Evolutionary conservation across 1,284 basidiomycete species (phyloP), one percentile per base, ranked within the genome.

Genomic region (Sporisorium graminicola): DNA sequence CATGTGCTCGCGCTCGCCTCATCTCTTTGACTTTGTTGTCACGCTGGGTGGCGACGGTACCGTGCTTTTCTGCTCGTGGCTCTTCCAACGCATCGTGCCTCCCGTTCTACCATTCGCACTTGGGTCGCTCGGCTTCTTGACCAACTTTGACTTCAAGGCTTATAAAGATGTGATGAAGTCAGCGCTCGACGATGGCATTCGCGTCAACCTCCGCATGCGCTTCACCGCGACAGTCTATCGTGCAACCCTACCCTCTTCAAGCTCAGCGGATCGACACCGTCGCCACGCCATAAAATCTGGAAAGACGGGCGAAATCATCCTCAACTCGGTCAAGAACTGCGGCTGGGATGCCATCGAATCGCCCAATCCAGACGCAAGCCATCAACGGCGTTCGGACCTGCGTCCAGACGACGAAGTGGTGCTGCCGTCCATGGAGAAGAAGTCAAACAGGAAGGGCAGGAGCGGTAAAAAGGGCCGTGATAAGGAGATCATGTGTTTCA

Each of bases 61-160:
- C 0, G 96, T 99, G 1, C 90, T 99, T 22, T 99, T 98, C 88
- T 98, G 97, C 6, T 99, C 97, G 5, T 99, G 97, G 97, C 89
- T 99, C 37, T 99, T 99, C 89, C 97, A 99, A 86, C 91, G 92
- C 74, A 94, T 98, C 82, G 97, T 99, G 13, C 97, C 97, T 13
- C 97, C 97, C 6, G 94, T 99, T 42, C 90, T 99, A 27, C 92
- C 97, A 0, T 99, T 99, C 86, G 95, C 97, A 0, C 90, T 99
- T n/a, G 97, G 97, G 47, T 99, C 96, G 10, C 90, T 99, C 24
- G 97, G 97, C 13, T 99, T 99, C 88, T 90, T 99, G 62, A 99
- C 97, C 68, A 98, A 98, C 86, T 99, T 99, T 81, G 94, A 98
- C 87, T 99, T 97, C 84, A 90, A 90, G 43, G 90, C 95, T 82